Evolutionary conservation across 768 basidiomycete genomes (phyloP), one percentile per base, ranked within the genome.

Genomic region (Jaapia argillacea): DNA sequence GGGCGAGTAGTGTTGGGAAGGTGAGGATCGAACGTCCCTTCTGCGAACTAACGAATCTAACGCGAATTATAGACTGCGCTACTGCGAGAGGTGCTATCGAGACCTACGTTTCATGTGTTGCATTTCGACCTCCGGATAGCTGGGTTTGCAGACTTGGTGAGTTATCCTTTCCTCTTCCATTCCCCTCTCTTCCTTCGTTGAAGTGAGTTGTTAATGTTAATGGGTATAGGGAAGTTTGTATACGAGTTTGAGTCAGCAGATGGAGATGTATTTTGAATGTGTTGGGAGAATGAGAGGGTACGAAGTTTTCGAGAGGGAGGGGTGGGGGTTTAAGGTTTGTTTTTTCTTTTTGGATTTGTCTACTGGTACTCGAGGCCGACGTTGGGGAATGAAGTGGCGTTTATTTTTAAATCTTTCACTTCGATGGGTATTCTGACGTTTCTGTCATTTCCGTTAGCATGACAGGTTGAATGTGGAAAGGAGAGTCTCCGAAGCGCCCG

Each of bases 201-300:
- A n/a, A n/a, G n/a, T n/a, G n/a, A n/a, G n/a, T n/a, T n/a, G n/a
- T n/a, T n/a, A n/a, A n/a, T n/a, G n/a, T n/a, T n/a, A n/a, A n/a
- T n/a, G n/a, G n/a, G n/a, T n/a, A 90, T 25, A 89, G 90, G 63
- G 74, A 1, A 88, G 86, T 52, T 66, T 90, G 25, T 90, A 90
- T 53, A 71, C 67, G 58, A 81, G 84, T 43, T 68, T 91, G 6
- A 82, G 81, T 50, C 74, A 76, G 35, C 85, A 87, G 57, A 85
- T 89, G 78, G 84, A 88, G 50, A 74, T 75, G 24, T 90, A 81
- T 54, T 90, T 88, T 79, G 37, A 38, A 33, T n/a, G n/a, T 53
- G 71, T 67, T 16, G 16, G 28, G 10, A 33, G 16, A 33, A 10
- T 33, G 28, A 64, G 71, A 16, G 86, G 87, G 0, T 81, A 79